phyloP scores from a whole-genome alignment of 495 filamentous ascomycete species.

The Amphirosellinia nigrospora region DNA sequence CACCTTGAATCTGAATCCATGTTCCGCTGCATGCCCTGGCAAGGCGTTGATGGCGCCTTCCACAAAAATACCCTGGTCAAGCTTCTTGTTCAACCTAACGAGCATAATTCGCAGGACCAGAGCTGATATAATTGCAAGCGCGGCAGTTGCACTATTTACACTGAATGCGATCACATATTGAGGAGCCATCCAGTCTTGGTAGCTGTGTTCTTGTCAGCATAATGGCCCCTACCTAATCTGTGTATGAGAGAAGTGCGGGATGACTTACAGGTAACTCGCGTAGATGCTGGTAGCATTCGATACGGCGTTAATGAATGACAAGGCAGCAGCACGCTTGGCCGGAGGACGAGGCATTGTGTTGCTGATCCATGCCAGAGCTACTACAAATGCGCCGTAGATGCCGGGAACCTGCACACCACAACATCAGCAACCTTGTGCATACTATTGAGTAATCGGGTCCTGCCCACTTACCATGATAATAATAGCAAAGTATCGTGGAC shows the following conservation, averaged over 20 bases:
- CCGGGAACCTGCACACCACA: constrained; percentile 46
- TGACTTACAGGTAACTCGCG: constrained; percentile 74
- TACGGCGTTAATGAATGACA: constrained; percentile 82
- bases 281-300: constrained; percentile 78
- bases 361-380: constrained; percentile 78
- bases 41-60: constrained; percentile 57
- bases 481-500: constrained; percentile 78
- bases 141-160: constrained; percentile 72
- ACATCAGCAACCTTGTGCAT: background rate
- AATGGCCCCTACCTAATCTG: background rate
- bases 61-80: constrained; percentile 61
- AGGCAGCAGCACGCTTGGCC: constrained; percentile 79
- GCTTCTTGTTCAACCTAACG: constrained; percentile 71
- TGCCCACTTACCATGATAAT: constrained; percentile 70
- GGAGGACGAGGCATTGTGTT: constrained; percentile 84
- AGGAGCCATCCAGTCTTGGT: constrained; percentile 49
- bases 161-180: constrained; percentile 70
- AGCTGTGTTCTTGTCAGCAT: constrained; percentile 26
- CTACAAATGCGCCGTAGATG: constrained; percentile 72
- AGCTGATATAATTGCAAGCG: constrained; percentile 70
- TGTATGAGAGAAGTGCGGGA: too few relatives aligned
- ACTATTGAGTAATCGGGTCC: background rate
- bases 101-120: constrained; percentile 69
- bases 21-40: constrained; percentile 59
- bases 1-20: constrained; percentile 70